Percentiles rank a stretch among this genome's conserved stretches.
Evolutionary conservation across 2,329 filamentous ascomycete genomes (phyloP).

Genomic region (Ambrosiella cleistominuta): DNA sequence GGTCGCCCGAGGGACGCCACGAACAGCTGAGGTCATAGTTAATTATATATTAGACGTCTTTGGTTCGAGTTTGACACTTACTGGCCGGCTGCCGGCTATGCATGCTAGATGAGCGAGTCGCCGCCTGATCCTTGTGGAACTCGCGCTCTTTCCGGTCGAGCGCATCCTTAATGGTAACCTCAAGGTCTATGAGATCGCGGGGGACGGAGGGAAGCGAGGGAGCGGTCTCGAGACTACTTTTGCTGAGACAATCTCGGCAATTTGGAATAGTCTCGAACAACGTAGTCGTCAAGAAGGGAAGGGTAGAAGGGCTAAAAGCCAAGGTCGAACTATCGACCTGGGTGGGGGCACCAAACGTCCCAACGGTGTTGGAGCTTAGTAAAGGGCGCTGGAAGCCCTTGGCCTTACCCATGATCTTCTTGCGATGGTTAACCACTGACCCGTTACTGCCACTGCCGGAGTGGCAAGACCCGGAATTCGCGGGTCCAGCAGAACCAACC

Average conservation of each 20-base stretch:
- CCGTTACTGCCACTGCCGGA: neutral
- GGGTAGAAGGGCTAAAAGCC: neutral
- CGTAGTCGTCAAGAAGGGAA: neutral
- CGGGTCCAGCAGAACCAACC: neutral
- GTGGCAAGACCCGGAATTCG: neutral
- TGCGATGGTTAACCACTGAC: neutral
- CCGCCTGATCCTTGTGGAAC: neutral
- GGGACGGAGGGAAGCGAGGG: neutral
- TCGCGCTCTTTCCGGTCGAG: constrained; percentile 8
- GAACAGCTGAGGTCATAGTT: no score
- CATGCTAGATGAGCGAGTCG: neutral
- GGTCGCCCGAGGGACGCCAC: no score
- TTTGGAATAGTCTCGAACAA: neutral
- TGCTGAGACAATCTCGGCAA: neutral
- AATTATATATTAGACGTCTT: no score
- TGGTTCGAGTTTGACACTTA: no score
- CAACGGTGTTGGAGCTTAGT: neutral
- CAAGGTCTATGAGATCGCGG: constrained; percentile 8
- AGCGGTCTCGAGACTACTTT: no score
- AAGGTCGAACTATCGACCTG: constrained; percentile 6
- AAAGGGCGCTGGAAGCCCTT: neutral
- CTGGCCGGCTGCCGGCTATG: neutral
- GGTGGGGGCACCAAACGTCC: neutral
- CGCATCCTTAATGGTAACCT: constrained; percentile 3
- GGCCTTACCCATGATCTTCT: neutral